Percentiles rank a stretch among this genome's conserved stretches.
phyloP scores from a whole-genome alignment of 2,329 filamentous ascomycete genomes.

The Fulvia fulva region DNA sequence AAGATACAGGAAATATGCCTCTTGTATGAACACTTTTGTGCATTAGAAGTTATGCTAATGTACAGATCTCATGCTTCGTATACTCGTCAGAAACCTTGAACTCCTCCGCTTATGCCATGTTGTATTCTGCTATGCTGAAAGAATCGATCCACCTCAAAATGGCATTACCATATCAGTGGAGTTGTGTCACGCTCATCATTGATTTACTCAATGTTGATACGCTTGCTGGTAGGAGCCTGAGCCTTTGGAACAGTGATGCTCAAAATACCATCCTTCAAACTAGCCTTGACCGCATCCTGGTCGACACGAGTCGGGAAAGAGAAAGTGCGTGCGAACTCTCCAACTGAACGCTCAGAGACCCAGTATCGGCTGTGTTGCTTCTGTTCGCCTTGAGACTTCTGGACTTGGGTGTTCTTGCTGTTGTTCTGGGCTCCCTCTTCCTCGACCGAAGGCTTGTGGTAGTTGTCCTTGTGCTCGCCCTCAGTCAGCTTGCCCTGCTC shows the following conservation, averaged over 20 bases:
- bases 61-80: slow-evolving; percentile 10
- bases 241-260: slow-evolving; percentile 57
- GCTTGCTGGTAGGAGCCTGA: slow-evolving; percentile 44
- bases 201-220: slow-evolving; percentile 54
- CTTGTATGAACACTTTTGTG: neutral
- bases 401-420: slow-evolving; percentile 13
- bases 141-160: slow-evolving; percentile 3
- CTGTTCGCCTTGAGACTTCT: slow-evolving; percentile 33
- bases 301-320: slow-evolving; percentile 56
- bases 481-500: slow-evolving; percentile 31
- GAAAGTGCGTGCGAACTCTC: slow-evolving; percentile 58
- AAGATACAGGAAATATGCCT: neutral
- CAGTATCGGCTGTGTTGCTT: slow-evolving; percentile 57
- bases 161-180: neutral
- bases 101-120: neutral
- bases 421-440: slow-evolving; percentile 45
- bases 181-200: neutral
- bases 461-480: slow-evolving; percentile 28
- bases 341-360: slow-evolving; percentile 58
- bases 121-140: neutral
- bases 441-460: slow-evolving; percentile 62
- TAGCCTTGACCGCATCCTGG: slow-evolving; percentile 59
- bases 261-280: slow-evolving; percentile 58
- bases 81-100: slow-evolving; percentile 1
- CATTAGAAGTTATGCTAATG: slow-evolving; percentile 10